Base-by-base conservation (phyloP, 257 asterid species). In the Haberlea rhodopensis region DNA sequence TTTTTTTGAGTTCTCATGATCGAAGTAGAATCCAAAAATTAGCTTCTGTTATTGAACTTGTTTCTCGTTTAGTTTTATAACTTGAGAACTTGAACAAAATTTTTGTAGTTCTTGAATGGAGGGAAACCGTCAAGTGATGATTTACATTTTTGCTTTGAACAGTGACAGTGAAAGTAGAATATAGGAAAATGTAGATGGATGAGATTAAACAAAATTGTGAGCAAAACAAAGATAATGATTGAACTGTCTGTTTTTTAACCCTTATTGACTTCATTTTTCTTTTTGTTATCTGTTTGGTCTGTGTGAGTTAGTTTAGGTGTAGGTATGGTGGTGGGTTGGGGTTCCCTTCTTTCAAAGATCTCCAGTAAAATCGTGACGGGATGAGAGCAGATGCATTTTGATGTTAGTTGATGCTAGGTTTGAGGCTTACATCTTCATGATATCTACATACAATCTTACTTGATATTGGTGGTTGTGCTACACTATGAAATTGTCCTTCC, bases 1-100 rank as follows among this genome's bases (percentile, higher is more conserved):
- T 31, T 65, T 65, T 32, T 27, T 53, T 32, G 53, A 22, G 5
- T 23, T 37, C 20, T 28, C 53, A 21, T 65, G 60, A 21, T 65
- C 15, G 15, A 5, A n/a, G 20, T 46, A 48, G 26, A 61, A 18
- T 20, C 40, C 46, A 48, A 25, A 29, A 32, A 3, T 31, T 25
- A 18, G 49, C 8, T 27, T 27, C 15, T 2, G 18, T 2, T 63
- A 22, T 23, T 34, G 24, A 23, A 32, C 32, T 23, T 7, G 5
- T 40, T 58, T n/a, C 45, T 5, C 1, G 3, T 31, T 58, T 8
- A 31, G 4, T 21, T 37, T 2, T 60, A 22, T 0, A 40, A 16
- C 28, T 60, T n/a, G n/a, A 21, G 19, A 31, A n/a, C 27, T 3
- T 59, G 45, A n/a, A 51, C 19, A 59, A 22, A 20, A 49, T 6